Percentiles rank a stretch among this genome's conserved stretches.
Evolutionary conservation across 441 rosid genomes (phyloP).

Genomic region (Adansonia gregorii): DNA sequence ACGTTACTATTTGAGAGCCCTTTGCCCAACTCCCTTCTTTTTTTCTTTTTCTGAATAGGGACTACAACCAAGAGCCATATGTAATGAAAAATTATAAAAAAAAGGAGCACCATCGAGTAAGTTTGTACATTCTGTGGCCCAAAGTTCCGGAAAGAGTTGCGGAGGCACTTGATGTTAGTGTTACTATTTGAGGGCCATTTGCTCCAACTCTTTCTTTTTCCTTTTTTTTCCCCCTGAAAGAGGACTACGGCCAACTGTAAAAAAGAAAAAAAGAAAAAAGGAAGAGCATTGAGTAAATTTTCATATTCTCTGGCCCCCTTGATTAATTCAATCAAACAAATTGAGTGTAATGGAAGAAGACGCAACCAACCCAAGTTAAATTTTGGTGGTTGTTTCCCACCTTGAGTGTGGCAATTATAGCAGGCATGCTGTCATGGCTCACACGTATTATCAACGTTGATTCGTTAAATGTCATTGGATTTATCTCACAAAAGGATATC

Average conservation of each 20-base stretch:
- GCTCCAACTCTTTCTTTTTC: neutral
- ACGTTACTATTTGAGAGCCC: too few relatives aligned
- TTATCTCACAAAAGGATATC: too few relatives aligned
- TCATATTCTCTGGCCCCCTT: neutral
- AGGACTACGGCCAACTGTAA: constrained; percentile 13
- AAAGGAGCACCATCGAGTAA: too few relatives aligned
- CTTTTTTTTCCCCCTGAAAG: neutral
- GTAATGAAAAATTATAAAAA: too few relatives aligned
- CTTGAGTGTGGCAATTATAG: neutral
- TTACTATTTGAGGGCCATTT: constrained; percentile 19
- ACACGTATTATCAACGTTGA: neutral
- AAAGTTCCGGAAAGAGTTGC: neutral
- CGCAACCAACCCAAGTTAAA: neutral
- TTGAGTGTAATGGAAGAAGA: neutral
- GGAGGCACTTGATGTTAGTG: constrained; percentile 1
- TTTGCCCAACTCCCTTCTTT: too few relatives aligned
- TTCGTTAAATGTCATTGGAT: too few relatives aligned
- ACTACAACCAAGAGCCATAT: too few relatives aligned
- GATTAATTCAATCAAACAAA: neutral
- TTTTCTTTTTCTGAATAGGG: neutral
- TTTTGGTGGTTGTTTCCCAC: neutral
- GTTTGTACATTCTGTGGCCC: too few relatives aligned
- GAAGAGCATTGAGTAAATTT: constrained; percentile 3
- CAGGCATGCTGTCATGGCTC: neutral
- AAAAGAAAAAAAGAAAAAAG: neutral